Base-by-base conservation (phyloP, 2,329 filamentous ascomycete genomes). In the Fusarium cyanostomum region DNA sequence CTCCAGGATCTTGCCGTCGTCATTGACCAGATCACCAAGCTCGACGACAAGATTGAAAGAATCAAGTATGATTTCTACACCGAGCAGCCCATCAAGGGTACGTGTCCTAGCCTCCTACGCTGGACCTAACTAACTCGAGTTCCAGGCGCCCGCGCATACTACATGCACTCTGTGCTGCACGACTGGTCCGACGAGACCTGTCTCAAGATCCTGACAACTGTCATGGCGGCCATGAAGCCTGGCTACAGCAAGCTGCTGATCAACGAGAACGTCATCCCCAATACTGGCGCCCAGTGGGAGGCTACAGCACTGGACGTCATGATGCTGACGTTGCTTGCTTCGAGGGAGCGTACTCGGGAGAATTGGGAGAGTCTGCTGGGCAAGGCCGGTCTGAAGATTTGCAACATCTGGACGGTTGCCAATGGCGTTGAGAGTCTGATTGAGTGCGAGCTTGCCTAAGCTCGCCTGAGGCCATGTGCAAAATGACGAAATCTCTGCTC, bases 1-100 rank as follows among this genome's bases (percentile, higher is more conserved):
- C 71, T 85, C 0, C 81, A 86, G 62, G 84, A 86, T 58, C 71
- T 81, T 7, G 74, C 78, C 0, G 68, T 73, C 3, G 78, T 84
- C 7, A 74, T 79, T 18, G 61, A 53, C 7, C 68, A 77, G 45
- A 73, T 75, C 16, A 54, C 69, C 18, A 58, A 71, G 3, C 63
- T 78, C 0, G 70, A 74, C 34, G 11, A 18, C 1, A 53, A 49
- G 4, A 76, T 80, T 33, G 68, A 74, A 48, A 53, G 62, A 5
- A 77, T 82, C 73, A 68, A 67, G 3, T 75, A 84, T 55, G 78
- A 84, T 59, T 84, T 84, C 53, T 77, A 78, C 53, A 79, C 72
- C 0, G 74, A 78, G 42, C 80, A 84, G 61, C 80, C 78, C 1
- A 62, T 84, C 7, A 79, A 81, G 56, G 78, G 77, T 73, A 58